phyloP scores from a whole-genome alignment of 148 eudicot species.

The Rhododendron kiyosumense region DNA sequence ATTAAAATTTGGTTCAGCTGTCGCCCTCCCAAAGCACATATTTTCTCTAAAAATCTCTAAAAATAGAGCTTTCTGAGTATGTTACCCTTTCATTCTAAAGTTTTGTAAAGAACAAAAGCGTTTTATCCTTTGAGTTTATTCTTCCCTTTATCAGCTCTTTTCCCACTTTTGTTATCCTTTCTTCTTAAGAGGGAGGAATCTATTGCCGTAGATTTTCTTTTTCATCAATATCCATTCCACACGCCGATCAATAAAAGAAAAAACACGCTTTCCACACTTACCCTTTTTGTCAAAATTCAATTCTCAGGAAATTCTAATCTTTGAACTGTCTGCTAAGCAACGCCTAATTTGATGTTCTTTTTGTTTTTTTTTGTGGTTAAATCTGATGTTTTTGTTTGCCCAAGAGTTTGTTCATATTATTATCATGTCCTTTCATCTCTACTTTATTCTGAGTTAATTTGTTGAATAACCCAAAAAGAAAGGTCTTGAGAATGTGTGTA shows the following conservation, averaged over 20 bases:
- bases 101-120: neutral
- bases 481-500: neutral
- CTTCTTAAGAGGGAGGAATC: neutral
- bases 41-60: neutral
- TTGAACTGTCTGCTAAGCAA: neutral
- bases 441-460: neutral
- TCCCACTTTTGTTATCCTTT: neutral
- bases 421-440: neutral
- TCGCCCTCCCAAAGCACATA: neutral
- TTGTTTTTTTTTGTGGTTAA: too few relatives aligned
- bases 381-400: neutral
- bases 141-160: conserved; percentile 1
- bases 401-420: neutral
- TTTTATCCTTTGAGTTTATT: neutral
- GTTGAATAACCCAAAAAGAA: neutral
- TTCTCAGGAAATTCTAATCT: neutral
- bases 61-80: neutral
- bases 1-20: neutral
- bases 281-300: neutral
- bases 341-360: neutral
- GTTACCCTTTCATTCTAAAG: neutral
- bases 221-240: neutral
- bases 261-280: neutral
- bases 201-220: neutral
- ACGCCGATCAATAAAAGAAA: neutral